A percentile compares a stretch with the other conserved stretches of the same genome.
These are phyloP conservation scores for Cladophialophora psammophila DNA, from an alignment of 2,329 filamentous ascomycete genomes.

Conservation along the genomic window DNA sequence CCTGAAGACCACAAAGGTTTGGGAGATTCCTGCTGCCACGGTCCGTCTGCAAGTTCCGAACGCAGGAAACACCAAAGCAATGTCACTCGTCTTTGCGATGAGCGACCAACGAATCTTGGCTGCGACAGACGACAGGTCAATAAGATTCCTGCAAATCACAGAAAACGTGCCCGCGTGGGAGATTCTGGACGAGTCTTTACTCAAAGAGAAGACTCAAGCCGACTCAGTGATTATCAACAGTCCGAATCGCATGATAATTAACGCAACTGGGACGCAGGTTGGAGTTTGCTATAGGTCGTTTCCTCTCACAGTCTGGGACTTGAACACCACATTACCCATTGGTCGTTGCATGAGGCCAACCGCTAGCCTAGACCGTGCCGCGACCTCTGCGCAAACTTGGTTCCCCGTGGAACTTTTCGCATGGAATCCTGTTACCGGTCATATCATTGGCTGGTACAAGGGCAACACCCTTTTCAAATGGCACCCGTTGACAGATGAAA, in stretches of 20 bases:
- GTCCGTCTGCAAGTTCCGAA: constrained; percentile 29
- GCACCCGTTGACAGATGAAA: constrained; percentile 44
- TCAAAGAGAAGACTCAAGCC: constrained; percentile 17
- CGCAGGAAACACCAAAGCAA: constrained; percentile 23
- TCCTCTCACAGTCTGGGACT: constrained; percentile 37
- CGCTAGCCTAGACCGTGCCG: too few species aligned
- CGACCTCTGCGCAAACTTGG: constrained; percentile 11
- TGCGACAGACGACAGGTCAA: constrained; percentile 16
- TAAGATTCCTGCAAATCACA: constrained; percentile 14
- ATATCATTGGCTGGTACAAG: constrained; percentile 46
- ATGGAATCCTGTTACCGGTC: constrained; percentile 44
- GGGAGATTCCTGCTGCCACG: constrained; percentile 33
- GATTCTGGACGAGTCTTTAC: constrained; percentile 2
- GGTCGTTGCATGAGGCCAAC: too few species aligned
- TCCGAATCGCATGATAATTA: constrained; percentile 35
- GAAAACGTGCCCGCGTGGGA: constrained; percentile 10
- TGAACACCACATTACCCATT: too few species aligned
- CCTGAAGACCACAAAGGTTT: constrained; percentile 35
- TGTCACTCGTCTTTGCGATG: constrained; percentile 24
- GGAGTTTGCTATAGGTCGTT: constrained; percentile 37
- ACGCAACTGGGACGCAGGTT: constrained; percentile 30
- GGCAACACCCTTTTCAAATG: constrained; percentile 49
- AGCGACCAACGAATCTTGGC: constrained; percentile 22
- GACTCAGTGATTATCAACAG: constrained; percentile 22
- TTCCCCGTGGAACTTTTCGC: constrained; percentile 22